Conservation (phyloP, 768 basidiomycete genomes). For the Lentinula edodes region DNA sequence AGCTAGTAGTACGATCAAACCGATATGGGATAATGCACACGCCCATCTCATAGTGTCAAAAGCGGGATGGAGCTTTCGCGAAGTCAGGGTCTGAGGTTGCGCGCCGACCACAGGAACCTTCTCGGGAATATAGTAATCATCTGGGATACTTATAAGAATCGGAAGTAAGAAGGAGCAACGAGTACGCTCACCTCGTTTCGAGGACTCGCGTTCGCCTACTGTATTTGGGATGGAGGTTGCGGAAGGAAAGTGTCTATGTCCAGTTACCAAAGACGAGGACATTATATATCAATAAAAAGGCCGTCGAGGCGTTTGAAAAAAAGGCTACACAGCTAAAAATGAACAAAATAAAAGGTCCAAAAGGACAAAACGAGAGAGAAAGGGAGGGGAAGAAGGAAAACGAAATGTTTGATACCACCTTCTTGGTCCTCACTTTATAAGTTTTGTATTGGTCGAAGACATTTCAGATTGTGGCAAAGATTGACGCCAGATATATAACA, state of each 20-base stretch:
- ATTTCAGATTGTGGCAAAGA: no score
- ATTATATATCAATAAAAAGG: neutral
- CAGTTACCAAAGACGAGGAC: neutral
- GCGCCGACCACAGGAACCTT: neutral
- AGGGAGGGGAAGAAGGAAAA: neutral
- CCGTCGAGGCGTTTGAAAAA: neutral
- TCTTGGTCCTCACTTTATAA: neutral
- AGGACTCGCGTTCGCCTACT: neutral
- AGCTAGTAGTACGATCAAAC: neutral
- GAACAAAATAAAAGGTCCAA: neutral
- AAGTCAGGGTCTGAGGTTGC: neutral
- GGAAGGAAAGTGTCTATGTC: neutral
- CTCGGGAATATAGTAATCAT: neutral
- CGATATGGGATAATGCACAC: neutral
- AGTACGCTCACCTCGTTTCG: neutral
- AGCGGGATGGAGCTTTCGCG: neutral
- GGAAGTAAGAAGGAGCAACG: neutral
- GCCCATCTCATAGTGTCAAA: slow-evolving; percentile 1
- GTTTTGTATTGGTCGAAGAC: no score
- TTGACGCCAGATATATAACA: no score
- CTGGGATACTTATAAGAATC: neutral
- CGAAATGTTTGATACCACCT: neutral
- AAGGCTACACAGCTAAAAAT: neutral
- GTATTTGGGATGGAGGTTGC: neutral
- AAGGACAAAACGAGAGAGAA: neutral